Percentiles rank a stretch among this genome's conserved stretches.
These are phyloP conservation scores for Amphibolis antarctica DNA, from an alignment of 106 monocot genomes.

Conservation along the genomic window DNA sequence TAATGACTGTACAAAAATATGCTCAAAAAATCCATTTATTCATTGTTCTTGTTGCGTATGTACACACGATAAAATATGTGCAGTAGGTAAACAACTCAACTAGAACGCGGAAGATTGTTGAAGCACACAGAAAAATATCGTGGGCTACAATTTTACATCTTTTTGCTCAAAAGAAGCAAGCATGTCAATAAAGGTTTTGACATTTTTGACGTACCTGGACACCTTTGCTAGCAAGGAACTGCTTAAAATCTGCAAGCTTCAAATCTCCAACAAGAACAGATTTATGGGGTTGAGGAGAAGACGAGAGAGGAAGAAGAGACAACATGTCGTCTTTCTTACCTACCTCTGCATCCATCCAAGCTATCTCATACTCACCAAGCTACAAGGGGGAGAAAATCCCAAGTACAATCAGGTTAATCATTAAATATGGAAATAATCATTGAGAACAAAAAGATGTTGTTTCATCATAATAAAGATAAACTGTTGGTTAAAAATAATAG, in stretches of 20 bases:
- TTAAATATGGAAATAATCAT: background rate
- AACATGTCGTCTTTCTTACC: constrained; percentile 57
- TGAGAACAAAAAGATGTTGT: background rate
- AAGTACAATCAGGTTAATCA: background rate
- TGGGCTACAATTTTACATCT: no score
- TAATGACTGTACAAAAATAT: no score
- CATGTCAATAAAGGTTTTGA: background rate
- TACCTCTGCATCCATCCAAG: constrained; percentile 82
- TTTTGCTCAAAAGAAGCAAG: no score
- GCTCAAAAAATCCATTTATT: no score
- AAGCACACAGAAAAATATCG: no score
- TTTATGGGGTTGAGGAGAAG: constrained; percentile 60
- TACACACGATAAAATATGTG: no score
- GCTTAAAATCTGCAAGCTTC: constrained; percentile 95
- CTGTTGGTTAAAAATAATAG: no score
- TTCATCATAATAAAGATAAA: no score
- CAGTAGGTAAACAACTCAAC: no score
- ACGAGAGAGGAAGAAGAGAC: constrained; percentile 59
- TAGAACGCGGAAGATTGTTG: no score
- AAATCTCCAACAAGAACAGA: constrained; percentile 91
- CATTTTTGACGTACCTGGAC: constrained; percentile 40
- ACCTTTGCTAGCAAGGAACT: constrained; percentile 79
- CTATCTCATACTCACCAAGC: constrained; percentile 88
- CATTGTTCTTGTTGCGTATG: no score
- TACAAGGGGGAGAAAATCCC: constrained; percentile 15